Evolutionary conservation across 202 grass and related monocot species (phyloP).

Genomic region (Dendrocalamus latiflorus): DNA sequence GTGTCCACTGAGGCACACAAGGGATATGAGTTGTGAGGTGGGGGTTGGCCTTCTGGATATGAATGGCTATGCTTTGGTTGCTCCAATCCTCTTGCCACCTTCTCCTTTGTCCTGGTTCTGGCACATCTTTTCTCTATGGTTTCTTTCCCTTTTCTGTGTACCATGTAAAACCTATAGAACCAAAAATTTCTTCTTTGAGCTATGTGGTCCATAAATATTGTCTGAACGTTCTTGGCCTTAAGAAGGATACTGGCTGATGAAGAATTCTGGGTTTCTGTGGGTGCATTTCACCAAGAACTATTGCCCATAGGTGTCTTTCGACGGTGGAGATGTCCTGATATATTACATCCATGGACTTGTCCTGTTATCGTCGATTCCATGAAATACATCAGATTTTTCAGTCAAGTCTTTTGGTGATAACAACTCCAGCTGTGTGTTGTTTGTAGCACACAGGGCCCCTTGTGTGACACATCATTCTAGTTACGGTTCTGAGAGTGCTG

Average conservation of each 20-base stretch:
- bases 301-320: slow-evolving; percentile 1
- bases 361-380: neutral
- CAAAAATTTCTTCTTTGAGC: slow-evolving; percentile 1
- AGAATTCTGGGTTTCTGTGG: slow-evolving; percentile 29
- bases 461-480: slow-evolving; percentile 9
- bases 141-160: slow-evolving; percentile 21
- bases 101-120: slow-evolving; percentile 47
- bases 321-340: slow-evolving; percentile 28
- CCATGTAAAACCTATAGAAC: slow-evolving; percentile 17
- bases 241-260: slow-evolving; percentile 33
- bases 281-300: slow-evolving; percentile 18
- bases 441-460: neutral
- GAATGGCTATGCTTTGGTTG: slow-evolving; percentile 62
- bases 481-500: neutral
- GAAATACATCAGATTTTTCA: neutral
- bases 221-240: slow-evolving; percentile 29
- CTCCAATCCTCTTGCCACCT: slow-evolving; percentile 56
- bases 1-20: slow-evolving; percentile 35
- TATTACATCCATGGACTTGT: slow-evolving; percentile 27
- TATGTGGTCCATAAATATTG: slow-evolving; percentile 30
- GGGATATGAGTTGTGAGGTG: slow-evolving; percentile 91
- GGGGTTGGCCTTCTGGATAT: slow-evolving; percentile 50
- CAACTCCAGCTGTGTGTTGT: neutral
- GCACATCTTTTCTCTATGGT: slow-evolving; percentile 19
- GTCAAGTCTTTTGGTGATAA: slow-evolving; percentile 6